Base-by-base conservation (phyloP, 257 asterid genomes). In the Henckelia pumila region DNA sequence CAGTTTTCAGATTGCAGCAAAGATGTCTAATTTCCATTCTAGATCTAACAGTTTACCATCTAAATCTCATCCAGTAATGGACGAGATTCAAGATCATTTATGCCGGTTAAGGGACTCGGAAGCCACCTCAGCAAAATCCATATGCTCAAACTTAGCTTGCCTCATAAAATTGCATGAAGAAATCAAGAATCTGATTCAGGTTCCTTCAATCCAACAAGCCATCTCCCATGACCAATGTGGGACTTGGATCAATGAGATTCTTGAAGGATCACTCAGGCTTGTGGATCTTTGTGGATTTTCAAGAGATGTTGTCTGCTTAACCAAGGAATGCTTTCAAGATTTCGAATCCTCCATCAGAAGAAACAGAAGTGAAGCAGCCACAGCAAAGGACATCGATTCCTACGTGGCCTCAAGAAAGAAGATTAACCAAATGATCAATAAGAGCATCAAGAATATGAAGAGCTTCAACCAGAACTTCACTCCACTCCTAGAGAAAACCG, bases 1-100 rank as follows among this genome's bases (percentile, higher is more conserved):
- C 76, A 22, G 35, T 26, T 62, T 35, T 62, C 63, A 75, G 73
- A 47, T 73, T 65, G 66, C 76, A 80, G 23, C 23, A 25, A 25
- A 64, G 11, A 49, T 72, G 76, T 63, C 70, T 55, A 29, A 50
- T 28, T 53, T 16, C 77, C 81, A 76, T 47, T 14, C 67, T 64
- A 73, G 82, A 50, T 74, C 80, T 10, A 71, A 61, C 52, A 80
- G 82, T 60, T 73, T 76, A 56, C 84, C 82, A 17, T 49, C 79
- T 11, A 56, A 73, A 59, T 75, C 83, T 64, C 77, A 75, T 57
- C 81, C 84, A 11, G 37, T 69, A 40, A 8, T 67, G 37, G 37
- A 30, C 1, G 69, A 40, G 8, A 63, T 63, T 49, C 71, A 72
- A 64, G 70, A 77, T 32, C 73, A 66, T 3, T 59, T 79, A 24